Conservation (phyloP, 2,329 filamentous ascomycete species). For the Pseudogymnoascus sp. region DNA sequence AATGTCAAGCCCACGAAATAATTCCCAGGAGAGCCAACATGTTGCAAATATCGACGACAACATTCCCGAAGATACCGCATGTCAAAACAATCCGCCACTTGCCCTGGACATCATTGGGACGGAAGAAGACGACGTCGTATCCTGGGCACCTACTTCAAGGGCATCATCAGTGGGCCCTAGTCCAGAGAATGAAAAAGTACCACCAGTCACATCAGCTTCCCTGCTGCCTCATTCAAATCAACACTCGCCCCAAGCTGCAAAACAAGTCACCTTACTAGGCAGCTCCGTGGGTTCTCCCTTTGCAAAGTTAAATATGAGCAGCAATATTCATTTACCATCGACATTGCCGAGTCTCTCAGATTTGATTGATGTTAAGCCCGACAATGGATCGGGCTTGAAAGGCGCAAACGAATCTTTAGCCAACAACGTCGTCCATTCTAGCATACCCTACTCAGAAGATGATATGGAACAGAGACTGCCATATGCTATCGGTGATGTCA, state of each 20-base stretch:
- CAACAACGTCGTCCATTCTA: neutral
- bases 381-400: neutral
- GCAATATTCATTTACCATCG: neutral
- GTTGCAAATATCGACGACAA: neutral
- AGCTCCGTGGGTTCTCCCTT: neutral
- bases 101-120: neutral
- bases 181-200: neutral
- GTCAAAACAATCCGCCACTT: neutral
- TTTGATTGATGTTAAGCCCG: neutral
- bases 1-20: neutral
- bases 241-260: neutral
- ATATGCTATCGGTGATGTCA: neutral
- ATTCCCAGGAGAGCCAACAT: neutral
- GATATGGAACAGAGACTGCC: slow-evolving; percentile 2
- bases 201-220: neutral
- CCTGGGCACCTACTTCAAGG: neutral
- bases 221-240: neutral
- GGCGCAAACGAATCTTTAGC: neutral
- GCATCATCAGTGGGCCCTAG: neutral
- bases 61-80: neutral
- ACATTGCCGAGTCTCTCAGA: neutral
- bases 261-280: neutral
- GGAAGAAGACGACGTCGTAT: neutral
- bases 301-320: neutral
- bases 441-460: neutral